Evolutionary conservation across 2,329 filamentous ascomycete species (phyloP).

Genomic region (Xylariaceae sp.): DNA sequence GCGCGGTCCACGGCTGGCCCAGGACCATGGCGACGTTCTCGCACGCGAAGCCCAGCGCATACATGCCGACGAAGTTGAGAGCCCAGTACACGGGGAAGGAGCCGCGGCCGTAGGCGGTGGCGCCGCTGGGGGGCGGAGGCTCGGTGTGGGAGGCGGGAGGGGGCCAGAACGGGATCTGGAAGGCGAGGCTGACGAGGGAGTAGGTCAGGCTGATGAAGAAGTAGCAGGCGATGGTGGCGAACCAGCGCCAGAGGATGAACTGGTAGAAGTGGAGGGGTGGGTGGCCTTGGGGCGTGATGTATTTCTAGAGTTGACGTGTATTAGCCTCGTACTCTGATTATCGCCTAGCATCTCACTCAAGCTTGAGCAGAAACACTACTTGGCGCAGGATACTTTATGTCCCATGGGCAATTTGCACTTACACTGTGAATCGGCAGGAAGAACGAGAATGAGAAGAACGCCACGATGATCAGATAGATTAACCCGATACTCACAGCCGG

Average conservation of each 20-base stretch:
- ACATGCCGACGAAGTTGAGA: slow-evolving; percentile 60
- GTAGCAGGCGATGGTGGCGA: slow-evolving; percentile 53
- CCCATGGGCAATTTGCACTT: slow-evolving; percentile 5
- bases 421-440: slow-evolving; percentile 59
- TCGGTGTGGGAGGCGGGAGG: slow-evolving; percentile 27
- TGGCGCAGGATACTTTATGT: too few relatives aligned
- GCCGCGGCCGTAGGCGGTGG: slow-evolving; percentile 51
- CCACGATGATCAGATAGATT: slow-evolving; percentile 64
- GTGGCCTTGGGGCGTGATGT: slow-evolving; percentile 49
- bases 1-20: slow-evolving; percentile 52
- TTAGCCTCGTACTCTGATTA: neutral
- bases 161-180: slow-evolving; percentile 58
- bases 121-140: slow-evolving; percentile 28
- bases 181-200: slow-evolving; percentile 59
- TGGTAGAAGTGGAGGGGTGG: slow-evolving; percentile 55
- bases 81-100: slow-evolving; percentile 62
- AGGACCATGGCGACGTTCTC: slow-evolving; percentile 63
- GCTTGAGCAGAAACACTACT: too few relatives aligned
- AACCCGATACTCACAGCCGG: slow-evolving; percentile 59
- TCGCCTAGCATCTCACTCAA: too few relatives aligned
- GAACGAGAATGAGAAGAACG: slow-evolving; percentile 63
- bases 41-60: slow-evolving; percentile 56
- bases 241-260: slow-evolving; percentile 54
- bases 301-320: slow-evolving; percentile 30
- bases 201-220: slow-evolving; percentile 60